Conservation (phyloP, 2,329 filamentous ascomycete species). For the Diaporthe capsici region DNA sequence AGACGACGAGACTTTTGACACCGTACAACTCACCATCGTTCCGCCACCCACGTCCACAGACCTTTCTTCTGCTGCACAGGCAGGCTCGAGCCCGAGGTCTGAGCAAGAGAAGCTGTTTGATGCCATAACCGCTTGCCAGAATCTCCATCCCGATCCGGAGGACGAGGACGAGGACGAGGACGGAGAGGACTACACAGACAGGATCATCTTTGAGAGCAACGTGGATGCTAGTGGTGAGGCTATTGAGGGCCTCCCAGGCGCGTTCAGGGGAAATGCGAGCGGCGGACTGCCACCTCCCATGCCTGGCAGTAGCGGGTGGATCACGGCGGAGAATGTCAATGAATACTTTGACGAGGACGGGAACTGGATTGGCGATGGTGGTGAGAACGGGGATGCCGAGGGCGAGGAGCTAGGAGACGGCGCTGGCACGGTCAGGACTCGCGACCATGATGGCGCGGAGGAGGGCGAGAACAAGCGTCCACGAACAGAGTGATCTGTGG, state of each 20-base stretch:
- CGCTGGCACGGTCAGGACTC: slow-evolving; percentile 69
- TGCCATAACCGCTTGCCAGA: slow-evolving; percentile 81
- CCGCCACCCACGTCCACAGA: slow-evolving; percentile 55
- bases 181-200: slow-evolving; percentile 67
- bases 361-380: slow-evolving; percentile 75
- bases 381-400: slow-evolving; percentile 53
- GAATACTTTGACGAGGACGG: slow-evolving; percentile 87
- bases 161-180: slow-evolving; percentile 71
- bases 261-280: slow-evolving; percentile 61
- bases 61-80: slow-evolving; percentile 43
- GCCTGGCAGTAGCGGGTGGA: slow-evolving; percentile 84
- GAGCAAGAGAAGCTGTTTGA: slow-evolving; percentile 69
- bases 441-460: slow-evolving; percentile 58
- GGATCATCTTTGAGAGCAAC: slow-evolving; percentile 71
- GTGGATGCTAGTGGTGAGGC: slow-evolving; percentile 70
- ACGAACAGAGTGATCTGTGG: slow-evolving; percentile 56
- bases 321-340: slow-evolving; percentile 91
- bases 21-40: slow-evolving; percentile 77
- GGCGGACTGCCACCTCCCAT: slow-evolving; percentile 75
- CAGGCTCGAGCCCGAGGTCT: slow-evolving; percentile 45
- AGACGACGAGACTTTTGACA: slow-evolving; percentile 74
- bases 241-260: slow-evolving; percentile 70
- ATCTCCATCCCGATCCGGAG: slow-evolving; percentile 81
- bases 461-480: slow-evolving; percentile 63
- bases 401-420: slow-evolving; percentile 73